Base-by-base conservation (phyloP, 2,329 filamentous ascomycete species). In the Xylaria sp. region DNA sequence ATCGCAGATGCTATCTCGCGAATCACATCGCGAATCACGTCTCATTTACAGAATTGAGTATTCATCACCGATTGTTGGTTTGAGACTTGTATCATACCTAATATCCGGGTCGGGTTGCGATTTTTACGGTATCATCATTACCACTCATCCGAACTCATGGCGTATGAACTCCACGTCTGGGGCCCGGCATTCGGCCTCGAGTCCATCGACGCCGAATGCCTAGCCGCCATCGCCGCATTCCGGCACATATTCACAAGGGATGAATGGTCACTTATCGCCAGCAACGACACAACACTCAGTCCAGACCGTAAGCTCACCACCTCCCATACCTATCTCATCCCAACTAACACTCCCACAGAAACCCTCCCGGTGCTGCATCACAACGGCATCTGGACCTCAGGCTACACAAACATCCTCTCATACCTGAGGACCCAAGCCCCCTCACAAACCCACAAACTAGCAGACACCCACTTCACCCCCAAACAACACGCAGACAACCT, bases 151-250 rank as follows among this genome's bases (percentile, higher is more conserved):
- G 23, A 5, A 30, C 23, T 30, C 23, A 77, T 75, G 73, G 69
- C 84, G 64, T 76, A 91, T 53, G 84, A 93, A 76, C 83, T 99
- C 61, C 89, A 96, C 76, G 83, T 96, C 70, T 96, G 92, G 88
- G 92, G 92, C 54, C 87, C 91, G 57, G 92, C 90, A 47, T 96
- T 96, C 73, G 87, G 86, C 47, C 83, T 97, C 50, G 88, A 93
- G 11, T 97, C 94, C 49, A 89, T 97, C 69, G 92, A 97, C 70
- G 81, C 93, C 51, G 90, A 96, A 78, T 97, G 92, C 72, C 84
- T 96, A 62, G 92, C 92, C 34, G 81, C 88, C 49, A 85, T 96
- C 66, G 85, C 90, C 56, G 92, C 92, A 72, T 80, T 96, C 59
- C 82, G 84, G 62, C 79, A 84, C 67, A 81, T 81, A 59, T 77